phyloP scores from a whole-genome alignment of 768 basidiomycete species.

The Suillus lakei region DNA sequence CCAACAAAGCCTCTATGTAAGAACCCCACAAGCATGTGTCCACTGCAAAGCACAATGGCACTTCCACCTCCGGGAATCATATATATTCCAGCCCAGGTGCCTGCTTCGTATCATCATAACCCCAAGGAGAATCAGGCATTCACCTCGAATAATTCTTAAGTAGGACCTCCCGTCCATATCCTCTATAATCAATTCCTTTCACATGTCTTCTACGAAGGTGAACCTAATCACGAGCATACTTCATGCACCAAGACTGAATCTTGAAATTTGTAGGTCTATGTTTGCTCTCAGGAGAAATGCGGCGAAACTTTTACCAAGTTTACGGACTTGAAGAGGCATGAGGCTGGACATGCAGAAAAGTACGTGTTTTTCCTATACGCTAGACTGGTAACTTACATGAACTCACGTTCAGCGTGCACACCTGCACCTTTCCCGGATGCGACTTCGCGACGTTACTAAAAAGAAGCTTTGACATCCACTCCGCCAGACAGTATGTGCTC shows the following conservation, averaged over 20 bases:
- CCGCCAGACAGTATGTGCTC: conserved; percentile 21
- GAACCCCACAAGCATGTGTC: neutral
- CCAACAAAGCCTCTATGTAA: conserved; percentile 1
- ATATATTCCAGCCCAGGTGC: neutral
- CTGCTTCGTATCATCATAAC: neutral
- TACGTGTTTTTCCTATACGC: neutral
- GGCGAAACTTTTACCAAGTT: conserved; percentile 18
- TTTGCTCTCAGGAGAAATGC: conserved; percentile 22
- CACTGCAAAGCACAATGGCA: neutral
- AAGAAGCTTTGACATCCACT: conserved; percentile 27
- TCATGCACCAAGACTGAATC: neutral
- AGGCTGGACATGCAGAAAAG: conserved; percentile 19
- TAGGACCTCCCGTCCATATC: neutral
- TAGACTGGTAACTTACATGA: conserved; percentile 8
- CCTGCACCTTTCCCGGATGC: conserved; percentile 21
- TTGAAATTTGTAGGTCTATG: conserved; percentile 11
- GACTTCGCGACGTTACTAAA: conserved; percentile 22
- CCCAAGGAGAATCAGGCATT: neutral
- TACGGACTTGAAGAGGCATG: conserved; percentile 29
- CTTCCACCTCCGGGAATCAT: neutral
- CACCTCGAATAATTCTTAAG: neutral
- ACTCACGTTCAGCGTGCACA: conserved; percentile 18
- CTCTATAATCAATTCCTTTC: neutral
- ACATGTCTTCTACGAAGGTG: neutral
- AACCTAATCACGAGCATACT: neutral